Conservation (phyloP, 768 basidiomycete genomes). For the Tylopilus cervinicoccineus region DNA sequence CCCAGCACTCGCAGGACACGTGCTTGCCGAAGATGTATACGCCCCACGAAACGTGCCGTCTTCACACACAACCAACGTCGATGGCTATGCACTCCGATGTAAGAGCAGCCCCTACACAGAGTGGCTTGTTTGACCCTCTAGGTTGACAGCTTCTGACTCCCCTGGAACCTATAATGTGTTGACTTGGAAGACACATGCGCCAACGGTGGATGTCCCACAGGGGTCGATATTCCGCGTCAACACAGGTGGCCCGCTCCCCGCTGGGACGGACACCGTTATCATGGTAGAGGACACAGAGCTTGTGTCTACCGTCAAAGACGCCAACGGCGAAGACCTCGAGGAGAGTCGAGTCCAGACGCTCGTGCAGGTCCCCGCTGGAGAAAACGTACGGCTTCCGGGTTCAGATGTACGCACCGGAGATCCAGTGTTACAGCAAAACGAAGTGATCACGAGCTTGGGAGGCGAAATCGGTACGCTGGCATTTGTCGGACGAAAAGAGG, state of each 20-base stretch:
- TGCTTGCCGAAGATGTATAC: conserved; percentile 73
- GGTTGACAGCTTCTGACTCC: conserved; percentile 50
- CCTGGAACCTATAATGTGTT: conserved; percentile 67
- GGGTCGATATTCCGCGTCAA: conserved; percentile 64
- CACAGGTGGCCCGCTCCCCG: conserved; percentile 79
- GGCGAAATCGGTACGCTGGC: conserved; percentile 83
- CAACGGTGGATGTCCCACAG: conserved; percentile 36
- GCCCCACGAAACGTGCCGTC: conserved; percentile 63
- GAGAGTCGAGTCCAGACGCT: conserved; percentile 70
- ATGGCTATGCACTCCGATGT: conserved; percentile 85
- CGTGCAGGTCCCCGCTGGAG: conserved; percentile 53
- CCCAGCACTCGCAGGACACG: conserved; percentile 53
- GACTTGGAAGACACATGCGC: conserved; percentile 43
- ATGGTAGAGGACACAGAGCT: conserved; percentile 93
- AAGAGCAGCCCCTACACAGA: conserved; percentile 14
- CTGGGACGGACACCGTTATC: conserved; percentile 72
- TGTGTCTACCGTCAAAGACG: conserved; percentile 44
- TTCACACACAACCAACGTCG: conserved; percentile 73
- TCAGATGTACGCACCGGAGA: conserved; percentile 72
- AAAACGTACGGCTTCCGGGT: conserved; percentile 72
- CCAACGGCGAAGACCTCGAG: conserved; percentile 45
- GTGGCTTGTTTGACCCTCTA: background rate
- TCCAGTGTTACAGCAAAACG: conserved; percentile 58
- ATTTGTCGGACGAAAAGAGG: conserved; percentile 74
- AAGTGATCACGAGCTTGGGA: conserved; percentile 58